Percentiles rank a stretch among this genome's conserved stretches.
Evolutionary conservation across 306 rosid species (phyloP).

Genomic region (Rosa multiflora): DNA sequence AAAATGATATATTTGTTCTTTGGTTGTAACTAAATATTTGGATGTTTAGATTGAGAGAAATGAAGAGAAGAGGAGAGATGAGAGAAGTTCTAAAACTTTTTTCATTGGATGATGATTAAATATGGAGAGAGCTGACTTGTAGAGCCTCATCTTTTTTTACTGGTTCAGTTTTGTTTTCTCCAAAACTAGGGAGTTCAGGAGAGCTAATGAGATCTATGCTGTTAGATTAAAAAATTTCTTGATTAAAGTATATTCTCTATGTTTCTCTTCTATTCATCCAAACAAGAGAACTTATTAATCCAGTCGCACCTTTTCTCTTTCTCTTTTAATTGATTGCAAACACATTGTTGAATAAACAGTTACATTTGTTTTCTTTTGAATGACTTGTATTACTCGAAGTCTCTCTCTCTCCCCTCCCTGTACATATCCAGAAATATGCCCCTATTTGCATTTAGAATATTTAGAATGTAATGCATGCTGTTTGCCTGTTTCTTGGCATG

Average conservation of each 20-base stretch:
- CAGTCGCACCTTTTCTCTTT: not conserved
- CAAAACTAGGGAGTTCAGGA: not conserved
- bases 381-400: not conserved
- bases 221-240: not conserved
- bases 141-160: not conserved
- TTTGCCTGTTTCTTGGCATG: not conserved
- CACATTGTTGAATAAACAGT: not conserved
- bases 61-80: not conserved
- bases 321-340: not conserved
- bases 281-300: not conserved
- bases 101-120: not conserved
- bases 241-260: not conserved
- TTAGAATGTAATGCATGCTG: constrained; percentile 9
- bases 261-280: not conserved
- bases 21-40: not conserved
- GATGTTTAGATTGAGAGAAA: not conserved
- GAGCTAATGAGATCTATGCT: not conserved
- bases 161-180: not conserved
- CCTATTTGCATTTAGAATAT: constrained; percentile 11
- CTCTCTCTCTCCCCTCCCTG: constrained; percentile 7
- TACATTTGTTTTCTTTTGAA: not conserved
- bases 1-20: not conserved
- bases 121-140: not conserved
- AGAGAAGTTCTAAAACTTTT: not conserved
- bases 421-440: not conserved